phyloP scores from a whole-genome alignment of 2,329 filamentous ascomycete species.

The Colletotrichum sp. region DNA sequence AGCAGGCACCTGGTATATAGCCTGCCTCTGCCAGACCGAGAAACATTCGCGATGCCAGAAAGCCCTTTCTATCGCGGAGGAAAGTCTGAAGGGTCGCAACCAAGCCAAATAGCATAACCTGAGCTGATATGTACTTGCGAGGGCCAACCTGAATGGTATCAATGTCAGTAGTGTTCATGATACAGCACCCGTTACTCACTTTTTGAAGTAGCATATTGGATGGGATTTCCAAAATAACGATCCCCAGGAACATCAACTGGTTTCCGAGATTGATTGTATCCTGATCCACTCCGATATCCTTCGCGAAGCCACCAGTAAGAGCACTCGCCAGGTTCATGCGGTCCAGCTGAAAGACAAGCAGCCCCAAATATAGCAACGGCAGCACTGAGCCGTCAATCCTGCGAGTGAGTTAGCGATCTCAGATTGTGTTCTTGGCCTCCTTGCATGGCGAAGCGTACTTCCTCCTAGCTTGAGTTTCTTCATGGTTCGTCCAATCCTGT shows the following conservation, averaged over 20 bases:
- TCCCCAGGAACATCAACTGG: conserved; percentile 56
- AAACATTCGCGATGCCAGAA: conserved; percentile 45
- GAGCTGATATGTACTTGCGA: conserved; percentile 51
- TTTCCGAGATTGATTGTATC: conserved; percentile 57
- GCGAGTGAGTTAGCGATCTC: neutral
- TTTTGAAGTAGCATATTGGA: conserved; percentile 49
- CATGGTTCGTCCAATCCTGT: conserved; percentile 18
- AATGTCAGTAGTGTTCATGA: fast-evolving
- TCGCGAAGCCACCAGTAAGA: conserved; percentile 51
- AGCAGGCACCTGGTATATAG: conserved; percentile 56
- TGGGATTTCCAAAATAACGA: conserved; percentile 55
- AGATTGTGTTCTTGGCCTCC: neutral
- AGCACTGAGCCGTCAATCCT: conserved; percentile 53
- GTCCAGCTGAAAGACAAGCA: conserved; percentile 57
- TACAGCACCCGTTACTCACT: conserved; percentile 7
- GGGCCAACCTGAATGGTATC: conserved; percentile 39
- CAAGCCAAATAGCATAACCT: conserved; percentile 52
- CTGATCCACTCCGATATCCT: conserved; percentile 46
- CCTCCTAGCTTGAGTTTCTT: conserved; percentile 18
- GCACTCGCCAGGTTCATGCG: conserved; percentile 58
- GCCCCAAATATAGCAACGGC: conserved; percentile 50
- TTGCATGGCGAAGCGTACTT: conserved; percentile 11
- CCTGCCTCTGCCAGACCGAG: conserved; percentile 54
- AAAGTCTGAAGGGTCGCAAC: conserved; percentile 50
- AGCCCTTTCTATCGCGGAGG: conserved; percentile 44